Evolutionary conservation across 2,329 filamentous ascomycete species (phyloP).

Genomic region (Alternaria arbusti): DNA sequence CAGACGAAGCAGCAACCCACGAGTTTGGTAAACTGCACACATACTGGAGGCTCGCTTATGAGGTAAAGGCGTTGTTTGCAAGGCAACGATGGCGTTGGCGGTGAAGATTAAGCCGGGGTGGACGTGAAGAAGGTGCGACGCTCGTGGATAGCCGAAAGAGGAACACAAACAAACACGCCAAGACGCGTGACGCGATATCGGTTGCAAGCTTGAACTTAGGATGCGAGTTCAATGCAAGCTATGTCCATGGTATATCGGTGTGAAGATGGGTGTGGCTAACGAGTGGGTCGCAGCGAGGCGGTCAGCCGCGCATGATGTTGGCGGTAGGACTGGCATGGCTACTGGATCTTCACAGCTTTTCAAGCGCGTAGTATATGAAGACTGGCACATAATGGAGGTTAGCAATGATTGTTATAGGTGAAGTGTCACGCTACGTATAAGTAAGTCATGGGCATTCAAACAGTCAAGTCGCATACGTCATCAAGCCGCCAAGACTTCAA

Average conservation of each 20-base stretch:
- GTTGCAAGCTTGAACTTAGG: not conserved
- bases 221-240: not conserved
- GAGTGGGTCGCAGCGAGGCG: not conserved
- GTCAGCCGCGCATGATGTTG: not conserved
- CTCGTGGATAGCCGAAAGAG: conserved; percentile 7
- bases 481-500: conserved; percentile 8
- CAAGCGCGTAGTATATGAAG: not conserved
- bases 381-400: not conserved
- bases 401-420: not conserved
- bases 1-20: conserved; percentile 6
- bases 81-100: not conserved
- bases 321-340: not conserved
- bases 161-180: conserved; percentile 15
- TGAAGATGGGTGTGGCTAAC: not conserved
- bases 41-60: conserved; percentile 12
- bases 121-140: conserved; percentile 16
- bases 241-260: not conserved
- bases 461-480: conserved; percentile 5
- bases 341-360: not conserved
- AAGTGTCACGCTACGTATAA: not conserved
- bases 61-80: not conserved
- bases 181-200: conserved; percentile 6
- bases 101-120: conserved; percentile 12
- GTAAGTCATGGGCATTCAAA: not conserved
- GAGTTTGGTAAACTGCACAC: conserved; percentile 17